These are phyloP conservation scores for Colletotrichum sp. DNA, from an alignment of 2,329 filamentous ascomycete genomes.

Conservation along the genomic window DNA sequence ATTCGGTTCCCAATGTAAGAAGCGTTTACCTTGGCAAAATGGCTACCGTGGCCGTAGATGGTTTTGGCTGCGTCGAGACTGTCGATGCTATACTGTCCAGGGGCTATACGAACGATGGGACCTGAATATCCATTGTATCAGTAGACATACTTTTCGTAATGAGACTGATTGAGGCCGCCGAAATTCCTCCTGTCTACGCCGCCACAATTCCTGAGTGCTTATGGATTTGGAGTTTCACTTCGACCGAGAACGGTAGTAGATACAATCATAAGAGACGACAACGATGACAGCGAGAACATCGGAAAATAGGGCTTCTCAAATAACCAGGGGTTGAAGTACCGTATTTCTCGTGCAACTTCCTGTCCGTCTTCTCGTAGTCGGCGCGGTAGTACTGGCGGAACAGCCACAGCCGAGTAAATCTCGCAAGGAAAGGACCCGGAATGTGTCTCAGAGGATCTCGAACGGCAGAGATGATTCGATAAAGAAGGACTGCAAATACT, in stretches of 20 bases:
- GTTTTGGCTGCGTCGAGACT: slow-evolving; percentile 42
- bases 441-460: slow-evolving; percentile 11
- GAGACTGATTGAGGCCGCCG: too few relatives aligned
- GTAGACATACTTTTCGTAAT: too few relatives aligned
- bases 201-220: too few relatives aligned
- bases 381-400: slow-evolving; percentile 25
- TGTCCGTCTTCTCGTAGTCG: slow-evolving; percentile 30
- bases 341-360: slow-evolving; percentile 32
- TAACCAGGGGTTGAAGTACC: slow-evolving; percentile 14
- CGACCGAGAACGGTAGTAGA: too few relatives aligned
- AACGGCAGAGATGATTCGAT: neutral
- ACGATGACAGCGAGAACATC: too few relatives aligned
- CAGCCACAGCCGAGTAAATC: slow-evolving; percentile 33
- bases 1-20: rapidly evolving
- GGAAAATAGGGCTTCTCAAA: too few relatives aligned
- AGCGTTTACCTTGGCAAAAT: slow-evolving; percentile 29
- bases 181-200: too few relatives aligned
- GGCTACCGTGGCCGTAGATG: slow-evolving; percentile 33
- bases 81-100: slow-evolving; percentile 50
- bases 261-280: too few relatives aligned
- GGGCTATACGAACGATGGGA: slow-evolving; percentile 48
- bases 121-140: slow-evolving; percentile 22
- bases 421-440: slow-evolving; percentile 29
- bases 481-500: neutral
- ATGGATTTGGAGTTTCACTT: too few relatives aligned